A percentile compares a stretch with the other conserved stretches of the same genome.
Evolutionary conservation across 2,329 filamentous ascomycete genomes (phyloP).

Genomic region (Thyridium curvatum): DNA sequence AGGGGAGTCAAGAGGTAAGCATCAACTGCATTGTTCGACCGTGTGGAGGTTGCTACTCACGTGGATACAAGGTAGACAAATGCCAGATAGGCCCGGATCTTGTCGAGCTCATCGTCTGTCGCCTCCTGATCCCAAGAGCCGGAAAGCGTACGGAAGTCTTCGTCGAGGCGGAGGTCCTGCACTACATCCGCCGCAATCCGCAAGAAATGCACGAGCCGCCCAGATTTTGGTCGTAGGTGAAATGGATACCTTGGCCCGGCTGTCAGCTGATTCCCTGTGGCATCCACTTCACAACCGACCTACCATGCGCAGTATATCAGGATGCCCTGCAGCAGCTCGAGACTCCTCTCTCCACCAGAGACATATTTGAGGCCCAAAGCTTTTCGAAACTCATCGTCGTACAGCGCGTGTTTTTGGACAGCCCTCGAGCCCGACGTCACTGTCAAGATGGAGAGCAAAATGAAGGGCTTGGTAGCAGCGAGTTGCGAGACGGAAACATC

Average conservation of each 20-base stretch:
- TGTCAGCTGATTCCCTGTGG: not conserved
- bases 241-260: slow-evolving; percentile 45
- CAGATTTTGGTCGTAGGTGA: slow-evolving; percentile 45
- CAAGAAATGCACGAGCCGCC: slow-evolving; percentile 42
- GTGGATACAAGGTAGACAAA: slow-evolving; percentile 35
- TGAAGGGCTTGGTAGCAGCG: slow-evolving; percentile 40
- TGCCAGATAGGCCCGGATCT: slow-evolving; percentile 37
- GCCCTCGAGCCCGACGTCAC: slow-evolving; percentile 39
- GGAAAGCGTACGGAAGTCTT: slow-evolving; percentile 6
- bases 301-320: slow-evolving; percentile 54
- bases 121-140: not conserved
- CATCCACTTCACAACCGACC: not conserved
- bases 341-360: slow-evolving; percentile 46
- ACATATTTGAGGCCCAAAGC: slow-evolving; percentile 51
- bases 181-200: slow-evolving; percentile 45
- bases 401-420: slow-evolving; percentile 44
- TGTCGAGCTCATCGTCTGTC: no score
- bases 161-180: slow-evolving; percentile 41
- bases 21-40: not conserved
- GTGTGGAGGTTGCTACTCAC: slow-evolving; percentile 21
- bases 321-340: slow-evolving; percentile 51
- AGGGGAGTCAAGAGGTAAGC: slow-evolving; percentile 27
- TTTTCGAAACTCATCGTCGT: slow-evolving; percentile 53
- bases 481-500: slow-evolving; percentile 36
- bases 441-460: slow-evolving; percentile 48